phyloP scores from a whole-genome alignment of 2,329 filamentous ascomycete genomes.

The Cordyceps militaris region DNA sequence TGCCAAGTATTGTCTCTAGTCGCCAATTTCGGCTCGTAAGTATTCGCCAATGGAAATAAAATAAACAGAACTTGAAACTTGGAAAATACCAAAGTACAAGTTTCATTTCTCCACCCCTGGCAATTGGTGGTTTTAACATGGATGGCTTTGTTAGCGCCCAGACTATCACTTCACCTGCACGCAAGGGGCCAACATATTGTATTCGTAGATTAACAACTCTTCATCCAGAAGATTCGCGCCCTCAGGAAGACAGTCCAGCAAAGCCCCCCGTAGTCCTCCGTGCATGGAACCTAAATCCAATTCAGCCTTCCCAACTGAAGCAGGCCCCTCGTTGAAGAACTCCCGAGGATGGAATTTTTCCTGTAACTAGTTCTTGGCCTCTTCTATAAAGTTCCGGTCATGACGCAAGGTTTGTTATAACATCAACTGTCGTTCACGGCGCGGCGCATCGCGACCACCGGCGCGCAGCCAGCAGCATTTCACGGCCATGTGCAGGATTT shows the following conservation, averaged over 20 bases:
- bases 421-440: background rate
- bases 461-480: no score
- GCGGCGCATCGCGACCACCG: background rate
- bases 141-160: background rate
- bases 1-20: no score
- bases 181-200: background rate
- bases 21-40: background rate
- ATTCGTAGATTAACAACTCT: no score
- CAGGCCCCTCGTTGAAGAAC: no score
- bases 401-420: background rate
- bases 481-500: no score
- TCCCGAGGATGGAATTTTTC: no score
- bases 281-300: no score
- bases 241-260: no score
- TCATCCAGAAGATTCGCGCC: background rate
- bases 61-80: background rate
- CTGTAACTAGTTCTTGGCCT: no score
- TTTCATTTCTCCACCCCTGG: conserved; percentile 5
- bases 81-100: background rate
- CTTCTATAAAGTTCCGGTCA: no score
- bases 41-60: background rate
- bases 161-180: background rate
- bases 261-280: no score
- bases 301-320: no score
- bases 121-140: background rate